A percentile compares a stretch with the other conserved stretches of the same genome.
phyloP scores from a whole-genome alignment of 1,284 basidiomycete genomes.

The Neolentinus lepideus region DNA sequence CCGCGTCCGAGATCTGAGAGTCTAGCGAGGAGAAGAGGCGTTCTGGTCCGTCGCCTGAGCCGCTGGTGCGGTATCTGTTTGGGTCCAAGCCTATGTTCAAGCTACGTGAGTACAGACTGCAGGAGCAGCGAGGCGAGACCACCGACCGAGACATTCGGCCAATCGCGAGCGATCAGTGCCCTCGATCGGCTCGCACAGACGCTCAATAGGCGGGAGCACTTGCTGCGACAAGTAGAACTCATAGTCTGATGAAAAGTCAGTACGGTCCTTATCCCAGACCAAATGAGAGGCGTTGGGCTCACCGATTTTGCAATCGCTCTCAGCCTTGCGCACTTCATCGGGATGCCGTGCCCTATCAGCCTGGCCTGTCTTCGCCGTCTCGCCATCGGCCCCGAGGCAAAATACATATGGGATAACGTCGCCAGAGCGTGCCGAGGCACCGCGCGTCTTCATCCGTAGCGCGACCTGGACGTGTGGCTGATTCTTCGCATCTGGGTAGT shows the following conservation, averaged over 20 bases:
- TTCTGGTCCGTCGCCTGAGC: conserved; percentile 46
- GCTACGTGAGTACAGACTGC: background rate
- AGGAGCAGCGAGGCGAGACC: background rate
- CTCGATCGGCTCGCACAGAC: conserved; percentile 94
- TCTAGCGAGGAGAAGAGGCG: conserved; percentile 79
- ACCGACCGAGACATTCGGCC: conserved; percentile 89
- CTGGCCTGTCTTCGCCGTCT: conserved; percentile 70
- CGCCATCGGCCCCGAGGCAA: conserved; percentile 75
- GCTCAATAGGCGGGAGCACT: conserved; percentile 90
- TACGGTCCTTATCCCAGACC: too few relatives aligned
- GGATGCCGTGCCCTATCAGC: conserved; percentile 92
- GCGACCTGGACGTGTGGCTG: conserved; percentile 98
- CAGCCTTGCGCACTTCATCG: conserved; percentile 79
- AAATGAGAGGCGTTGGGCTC: too few relatives aligned
- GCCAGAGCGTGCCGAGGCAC: conserved; percentile 74
- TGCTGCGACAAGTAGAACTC: conserved; percentile 92
- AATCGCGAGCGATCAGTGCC: conserved; percentile 89
- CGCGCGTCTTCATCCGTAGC: conserved; percentile 82
- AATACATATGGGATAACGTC: conserved; percentile 98
- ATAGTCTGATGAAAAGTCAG: conserved; percentile 80
- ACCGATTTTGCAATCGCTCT: conserved; percentile 69
- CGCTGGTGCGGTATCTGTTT: conserved; percentile 53
- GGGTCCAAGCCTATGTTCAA: conserved; percentile 77
- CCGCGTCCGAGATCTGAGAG: conserved; percentile 84
- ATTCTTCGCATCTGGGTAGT: conserved; percentile 92